Evolutionary conservation across 2,329 filamentous ascomycete species (phyloP), one percentile per base, ranked within the genome.

Genomic region (Claviceps sorghi): DNA sequence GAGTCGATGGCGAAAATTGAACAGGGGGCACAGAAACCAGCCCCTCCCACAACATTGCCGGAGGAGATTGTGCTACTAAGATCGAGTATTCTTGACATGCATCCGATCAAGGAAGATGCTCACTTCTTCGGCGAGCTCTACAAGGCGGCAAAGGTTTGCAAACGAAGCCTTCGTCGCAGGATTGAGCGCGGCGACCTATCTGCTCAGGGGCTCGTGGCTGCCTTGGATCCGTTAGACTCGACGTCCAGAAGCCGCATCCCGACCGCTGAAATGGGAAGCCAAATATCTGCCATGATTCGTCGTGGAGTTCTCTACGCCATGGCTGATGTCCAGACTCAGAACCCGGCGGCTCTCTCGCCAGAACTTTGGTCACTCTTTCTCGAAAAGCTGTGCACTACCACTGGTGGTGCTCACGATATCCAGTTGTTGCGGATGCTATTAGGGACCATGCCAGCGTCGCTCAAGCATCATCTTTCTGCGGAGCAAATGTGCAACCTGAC

Each of bases 191-290:
- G 56, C 48, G n/a, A 55, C 2, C 26, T 60, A 9, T 54, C 56
- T 29, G 44, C 49, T 15, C 50, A 58, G n/a, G 47, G 22, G 22
- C 26, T 61, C 13, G 21, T 50, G 11, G 45, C 50, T 26, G 50
- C 54, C 6, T 32, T 61, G 42, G 57, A 60, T 2, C 59, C 60
- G 1, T 50, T 61, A 15, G 59, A 61, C 46, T n/a, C 40, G 34
- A 36, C 47, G 15, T 52, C 54, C 3, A 55, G 47, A 19, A 52
- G 44, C 41, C 56, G 51, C 17, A 54, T 61, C 2, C 49, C 54
- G 15, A 45, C 50, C n/a, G 44, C 47, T 2, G 45, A 49, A 11
- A 54, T 52, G 34, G 58, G 52, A 9, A 46, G 58, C 44, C 54
- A 53, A 22, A 50, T 58, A 3, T 26, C 53, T 30, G 54, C 56